These are phyloP conservation scores for Luffa aegyptiaca DNA, from an alignment of 306 rosid species.

Conservation along the genomic window DNA sequence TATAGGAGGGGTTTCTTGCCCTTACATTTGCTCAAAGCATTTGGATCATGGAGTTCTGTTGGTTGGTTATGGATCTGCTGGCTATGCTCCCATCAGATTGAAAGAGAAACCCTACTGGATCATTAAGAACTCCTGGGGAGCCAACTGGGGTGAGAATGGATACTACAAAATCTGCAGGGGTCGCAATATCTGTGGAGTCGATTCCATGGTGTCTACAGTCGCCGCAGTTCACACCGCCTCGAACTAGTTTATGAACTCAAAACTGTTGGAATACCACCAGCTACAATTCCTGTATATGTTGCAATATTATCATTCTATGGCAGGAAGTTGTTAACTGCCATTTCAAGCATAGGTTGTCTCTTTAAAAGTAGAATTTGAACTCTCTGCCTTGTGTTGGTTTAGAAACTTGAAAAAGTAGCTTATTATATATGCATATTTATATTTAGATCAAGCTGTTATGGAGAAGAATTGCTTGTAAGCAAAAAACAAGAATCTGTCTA, in stretches of 20 bases:
- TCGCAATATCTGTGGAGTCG: constrained; percentile 81
- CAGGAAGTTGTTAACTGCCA: not conserved
- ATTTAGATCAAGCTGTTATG: not conserved
- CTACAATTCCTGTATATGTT: not conserved
- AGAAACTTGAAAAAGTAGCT: not conserved
- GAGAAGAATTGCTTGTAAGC: not conserved
- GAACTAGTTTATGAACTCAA: constrained; percentile 11
- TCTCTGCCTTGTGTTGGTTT: not conserved
- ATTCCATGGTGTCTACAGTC: constrained; percentile 74
- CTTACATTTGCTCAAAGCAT: constrained; percentile 72
- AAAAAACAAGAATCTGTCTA: not conserved
- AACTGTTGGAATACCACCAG: not conserved
- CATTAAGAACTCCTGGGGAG: constrained; percentile 95
- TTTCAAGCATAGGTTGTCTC: not conserved
- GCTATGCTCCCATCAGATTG: constrained; percentile 68
- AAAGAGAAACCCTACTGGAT: constrained; percentile 94
- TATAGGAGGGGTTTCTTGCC: constrained; percentile 88
- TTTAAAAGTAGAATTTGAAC: not conserved
- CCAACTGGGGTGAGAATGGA: constrained; percentile 87
- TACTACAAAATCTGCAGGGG: constrained; percentile 86
- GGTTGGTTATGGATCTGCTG: constrained; percentile 77
- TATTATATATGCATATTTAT: not conserved
- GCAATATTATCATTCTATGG: not conserved
- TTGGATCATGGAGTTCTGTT: constrained; percentile 75
- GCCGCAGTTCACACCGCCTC: constrained; percentile 44